Evolutionary conservation across 176 grass and related monocot genomes (phyloP).

Genomic region (Cenchrus fungigraminus): DNA sequence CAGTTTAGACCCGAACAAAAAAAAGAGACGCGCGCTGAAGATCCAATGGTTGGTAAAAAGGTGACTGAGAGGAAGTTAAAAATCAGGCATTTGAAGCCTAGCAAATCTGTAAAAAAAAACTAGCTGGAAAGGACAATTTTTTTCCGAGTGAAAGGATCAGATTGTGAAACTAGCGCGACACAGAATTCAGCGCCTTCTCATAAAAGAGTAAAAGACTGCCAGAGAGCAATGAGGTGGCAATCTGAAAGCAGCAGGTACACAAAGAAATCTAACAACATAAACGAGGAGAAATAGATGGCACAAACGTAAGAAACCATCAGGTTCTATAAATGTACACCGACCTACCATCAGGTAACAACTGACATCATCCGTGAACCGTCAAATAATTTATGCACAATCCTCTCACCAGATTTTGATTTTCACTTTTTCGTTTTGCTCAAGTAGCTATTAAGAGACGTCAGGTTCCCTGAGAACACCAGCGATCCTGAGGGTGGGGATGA

Average conservation of each 20-base stretch:
- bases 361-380: conserved; percentile 35
- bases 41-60: too few relatives aligned
- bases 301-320: conserved; percentile 16
- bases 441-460: conserved; percentile 45
- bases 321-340: conserved; percentile 35
- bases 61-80: too few relatives aligned
- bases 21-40: too few relatives aligned
- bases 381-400: conserved; percentile 48
- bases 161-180: too few relatives aligned
- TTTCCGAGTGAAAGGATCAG: too few relatives aligned
- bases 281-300: not conserved
- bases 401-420: conserved; percentile 21
- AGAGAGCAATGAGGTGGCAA: not conserved
- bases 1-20: too few relatives aligned
- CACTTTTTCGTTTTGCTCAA: conserved; percentile 48
- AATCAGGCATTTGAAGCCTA: too few relatives aligned
- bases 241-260: not conserved
- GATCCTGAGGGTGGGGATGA: not conserved
- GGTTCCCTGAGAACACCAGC: conserved; percentile 18
- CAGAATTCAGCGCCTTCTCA: too few relatives aligned
- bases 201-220: not conserved
- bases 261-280: not conserved
- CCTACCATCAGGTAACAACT: conserved; percentile 46
- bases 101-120: too few relatives aligned
- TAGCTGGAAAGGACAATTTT: too few relatives aligned